Evolutionary conservation across 441 rosid genomes (phyloP), one percentile per base, ranked within the genome.

Genomic region (Isatis lusitanica): DNA sequence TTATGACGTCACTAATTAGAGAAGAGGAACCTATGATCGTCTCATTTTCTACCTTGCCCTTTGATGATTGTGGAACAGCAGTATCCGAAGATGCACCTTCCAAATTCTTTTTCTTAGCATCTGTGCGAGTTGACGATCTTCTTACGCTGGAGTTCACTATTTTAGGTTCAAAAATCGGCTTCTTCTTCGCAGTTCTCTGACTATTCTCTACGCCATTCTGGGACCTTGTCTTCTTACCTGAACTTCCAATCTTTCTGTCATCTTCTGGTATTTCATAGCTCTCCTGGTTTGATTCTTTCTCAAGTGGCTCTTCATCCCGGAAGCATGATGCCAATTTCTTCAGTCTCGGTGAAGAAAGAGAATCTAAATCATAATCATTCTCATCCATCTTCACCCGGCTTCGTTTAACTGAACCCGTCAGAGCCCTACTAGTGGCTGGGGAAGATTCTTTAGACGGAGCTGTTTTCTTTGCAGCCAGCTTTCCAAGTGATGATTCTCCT

Each of bases 21-120:
- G 46, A 69, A 75, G 64, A 79, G 55, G 58, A 38, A 73, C 11
- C 12, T 26, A 33, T 35, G 61, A 63, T 33, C 38, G 63, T 63
- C 28, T 33, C 35, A 44, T 38, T 64, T 61, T 68, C 31, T 79
- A 89, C 92, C 94, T 78, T 85, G 57, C 43, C 48, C 24, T 51
- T 70, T 33, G 83, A 74, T 63, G 81, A 71, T 73, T 66, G 82
- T 57, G 70, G 24, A 69, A 46, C 71, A 65, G 44, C 43, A 46
- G 70, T 76, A 62, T 63, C 78, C 21, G 70, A 26, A 57, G 76
- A 17, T 68, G 56, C 55, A 66, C 33, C 60, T 66, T 61, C 79
- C 55, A 38, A 56, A 42, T 43, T 71, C 62, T 59, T 73, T 64
- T 59, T 76, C 74, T 74, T 73, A 47, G 59, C 33, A 61, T 38